phyloP scores from a whole-genome alignment of 192 early-diverging fungal species.

The Phycomyces nitens region DNA sequence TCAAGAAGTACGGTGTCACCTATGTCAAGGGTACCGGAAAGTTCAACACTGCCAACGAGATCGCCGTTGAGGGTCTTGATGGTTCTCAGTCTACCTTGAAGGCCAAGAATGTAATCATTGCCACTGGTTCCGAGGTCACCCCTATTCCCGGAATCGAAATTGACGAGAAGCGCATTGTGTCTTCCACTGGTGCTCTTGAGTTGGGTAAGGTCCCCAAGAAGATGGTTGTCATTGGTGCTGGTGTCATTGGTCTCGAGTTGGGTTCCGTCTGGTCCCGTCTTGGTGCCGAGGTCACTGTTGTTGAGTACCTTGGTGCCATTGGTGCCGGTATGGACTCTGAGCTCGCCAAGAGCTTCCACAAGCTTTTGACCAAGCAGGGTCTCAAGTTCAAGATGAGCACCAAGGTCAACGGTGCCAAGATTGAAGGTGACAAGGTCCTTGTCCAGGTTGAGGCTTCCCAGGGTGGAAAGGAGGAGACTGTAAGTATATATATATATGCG shows the following conservation, averaged over 20 bases:
- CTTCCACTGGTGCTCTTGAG: slow-evolving; percentile 96
- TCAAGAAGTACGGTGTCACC: slow-evolving; percentile 98
- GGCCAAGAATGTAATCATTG: slow-evolving; percentile 97
- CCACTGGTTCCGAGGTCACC: slow-evolving; percentile 93
- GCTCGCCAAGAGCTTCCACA: slow-evolving; percentile 90
- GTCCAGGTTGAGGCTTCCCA: slow-evolving; percentile 90
- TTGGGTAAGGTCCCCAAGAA: slow-evolving; percentile 94
- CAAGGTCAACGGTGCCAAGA: slow-evolving; percentile 88
- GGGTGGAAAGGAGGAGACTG: slow-evolving; percentile 73
- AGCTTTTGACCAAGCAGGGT: slow-evolving; percentile 89
- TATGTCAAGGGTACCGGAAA: slow-evolving; percentile 92
- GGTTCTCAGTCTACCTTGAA: slow-evolving; percentile 71
- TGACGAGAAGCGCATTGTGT: slow-evolving; percentile 94
- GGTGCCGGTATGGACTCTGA: slow-evolving; percentile 98
- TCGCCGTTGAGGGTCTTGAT: slow-evolving; percentile 77
- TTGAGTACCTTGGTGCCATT: slow-evolving; percentile 89
- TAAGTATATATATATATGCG: slow-evolving; percentile 38
- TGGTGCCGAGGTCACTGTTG: slow-evolving; percentile 91
- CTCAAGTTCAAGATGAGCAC: slow-evolving; percentile 98
- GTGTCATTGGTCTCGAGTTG: slow-evolving; percentile 98
- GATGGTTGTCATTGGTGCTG: slow-evolving; percentile 98
- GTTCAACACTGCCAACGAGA: slow-evolving; percentile 72
- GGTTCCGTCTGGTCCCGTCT: slow-evolving; percentile 97
- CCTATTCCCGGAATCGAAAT: slow-evolving; percentile 90
- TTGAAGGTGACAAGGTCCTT: slow-evolving; percentile 80